Base-by-base conservation (phyloP, 495 filamentous ascomycete genomes). In the Aspergillus carlsbadensis region DNA sequence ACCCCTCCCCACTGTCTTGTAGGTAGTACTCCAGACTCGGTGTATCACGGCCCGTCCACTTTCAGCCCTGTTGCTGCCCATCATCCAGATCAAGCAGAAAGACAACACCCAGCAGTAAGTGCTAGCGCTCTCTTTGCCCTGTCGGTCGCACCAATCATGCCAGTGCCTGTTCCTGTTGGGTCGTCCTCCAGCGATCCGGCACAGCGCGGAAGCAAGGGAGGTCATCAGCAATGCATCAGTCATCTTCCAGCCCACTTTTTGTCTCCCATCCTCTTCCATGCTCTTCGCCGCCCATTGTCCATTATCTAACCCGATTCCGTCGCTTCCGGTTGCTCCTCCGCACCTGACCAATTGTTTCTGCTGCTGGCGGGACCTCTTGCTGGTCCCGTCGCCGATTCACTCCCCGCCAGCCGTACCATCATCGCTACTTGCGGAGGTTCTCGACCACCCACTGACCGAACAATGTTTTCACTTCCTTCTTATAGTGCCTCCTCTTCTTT, bases 291-390 rank as follows among this genome's bases (percentile, higher is more conserved):
- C 46, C 59, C 44, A 52, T 56, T 43, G 47, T 49, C 53, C 43
- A 65, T 62, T 62, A 65, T 62, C 59, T 65, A 62, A 65, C 49
- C 59, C 53, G 31, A 55, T 62, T 60, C 63, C 63, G 56, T 57
- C 51, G 39, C 47, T 65, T 53, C 59, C 63, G 63, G 62, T 22
- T 41, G 43, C 35, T 44, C 48, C 52, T 42, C 58, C 22, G 55
- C 5, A 20, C 31, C 45, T 29, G 52, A 41, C 60, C 57, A 63
- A 55, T 56, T 34, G 29, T 22, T 11, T 56, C 34, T 54, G 48
- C 54, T 59, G 57, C 52, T 60, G 52, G 57, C 56, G 56, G 57
- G 52, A 18, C 17, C 35, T 49, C 31, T 54, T 50, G 56, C 65
- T 70, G 55, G 54, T 54, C 61, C 60, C 64, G 68, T 54, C 64